A percentile compares a stretch with the other conserved stretches of the same genome.
Evolutionary conservation across 2,329 filamentous ascomycete species (phyloP).

Genomic region (Epichloe sp.): DNA sequence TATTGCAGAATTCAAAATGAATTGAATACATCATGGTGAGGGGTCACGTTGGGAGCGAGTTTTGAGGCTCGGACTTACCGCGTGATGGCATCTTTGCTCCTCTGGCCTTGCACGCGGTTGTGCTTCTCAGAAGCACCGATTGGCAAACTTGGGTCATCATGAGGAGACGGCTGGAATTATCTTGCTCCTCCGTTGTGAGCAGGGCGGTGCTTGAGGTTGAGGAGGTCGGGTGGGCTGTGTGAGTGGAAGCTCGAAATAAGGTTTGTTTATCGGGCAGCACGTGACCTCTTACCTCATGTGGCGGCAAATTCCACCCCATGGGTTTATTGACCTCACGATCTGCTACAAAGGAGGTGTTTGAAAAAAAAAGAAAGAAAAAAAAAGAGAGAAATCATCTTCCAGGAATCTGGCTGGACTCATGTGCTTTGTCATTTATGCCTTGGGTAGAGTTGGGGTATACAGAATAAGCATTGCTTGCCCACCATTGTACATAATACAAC

Average conservation of each 20-base stretch:
- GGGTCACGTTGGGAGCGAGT: not conserved
- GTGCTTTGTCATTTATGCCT: not conserved
- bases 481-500: not conserved
- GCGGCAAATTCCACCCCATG: not conserved
- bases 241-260: not conserved
- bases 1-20: conserved; percentile 36
- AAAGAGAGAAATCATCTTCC: not conserved
- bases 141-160: too few species aligned
- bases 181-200: too few species aligned
- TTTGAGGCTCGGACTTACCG: not conserved
- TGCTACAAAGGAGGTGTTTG: too few species aligned
- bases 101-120: not conserved
- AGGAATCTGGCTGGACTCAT: too few species aligned
- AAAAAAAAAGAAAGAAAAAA: not conserved
- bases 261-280: not conserved
- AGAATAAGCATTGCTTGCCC: not conserved
- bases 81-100: not conserved
- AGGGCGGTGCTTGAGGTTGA: not conserved
- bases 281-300: not conserved
- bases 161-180: too few species aligned
- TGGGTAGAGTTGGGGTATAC: conserved; percentile 1
- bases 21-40: conserved; percentile 23
- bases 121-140: too few species aligned
- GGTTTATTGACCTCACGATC: not conserved
- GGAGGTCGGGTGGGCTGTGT: not conserved